Conservation (phyloP, 2,329 filamentous ascomycete genomes). For the Sporothrix schenckii region DNA sequence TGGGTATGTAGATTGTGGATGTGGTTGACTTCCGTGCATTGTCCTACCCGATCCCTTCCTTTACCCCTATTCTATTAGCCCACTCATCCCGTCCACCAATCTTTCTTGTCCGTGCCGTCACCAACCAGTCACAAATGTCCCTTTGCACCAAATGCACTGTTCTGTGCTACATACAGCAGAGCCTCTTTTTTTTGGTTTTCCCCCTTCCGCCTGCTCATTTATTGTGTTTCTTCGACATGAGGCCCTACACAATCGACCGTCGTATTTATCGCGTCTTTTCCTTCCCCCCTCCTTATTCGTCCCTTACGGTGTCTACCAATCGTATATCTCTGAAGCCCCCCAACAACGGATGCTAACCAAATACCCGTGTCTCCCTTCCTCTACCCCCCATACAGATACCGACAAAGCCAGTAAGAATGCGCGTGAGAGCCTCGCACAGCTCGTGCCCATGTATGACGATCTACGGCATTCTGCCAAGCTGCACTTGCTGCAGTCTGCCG, state of each 20-base stretch:
- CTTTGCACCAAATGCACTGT: background rate
- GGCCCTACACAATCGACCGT: background rate
- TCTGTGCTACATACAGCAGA: background rate
- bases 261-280: background rate
- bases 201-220: background rate
- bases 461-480: conserved; percentile 60
- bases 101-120: background rate
- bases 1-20: conserved; percentile 46
- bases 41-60: background rate
- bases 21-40: background rate
- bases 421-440: conserved; percentile 49
- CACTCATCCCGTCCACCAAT: conserved; percentile 8
- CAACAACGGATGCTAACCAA: background rate
- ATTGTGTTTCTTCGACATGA: background rate
- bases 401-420: conserved; percentile 48
- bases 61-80: background rate
- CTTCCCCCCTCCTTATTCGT: background rate
- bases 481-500: conserved; percentile 64
- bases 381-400: conserved; percentile 46
- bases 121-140: background rate
- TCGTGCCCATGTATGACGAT: conserved; percentile 63
- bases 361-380: background rate
- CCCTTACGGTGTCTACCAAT: background rate
- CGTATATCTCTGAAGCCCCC: background rate
- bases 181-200: background rate